Base-by-base conservation (phyloP, 2,329 filamentous ascomycete genomes). In the Pseudogymnoascus sp. region DNA sequence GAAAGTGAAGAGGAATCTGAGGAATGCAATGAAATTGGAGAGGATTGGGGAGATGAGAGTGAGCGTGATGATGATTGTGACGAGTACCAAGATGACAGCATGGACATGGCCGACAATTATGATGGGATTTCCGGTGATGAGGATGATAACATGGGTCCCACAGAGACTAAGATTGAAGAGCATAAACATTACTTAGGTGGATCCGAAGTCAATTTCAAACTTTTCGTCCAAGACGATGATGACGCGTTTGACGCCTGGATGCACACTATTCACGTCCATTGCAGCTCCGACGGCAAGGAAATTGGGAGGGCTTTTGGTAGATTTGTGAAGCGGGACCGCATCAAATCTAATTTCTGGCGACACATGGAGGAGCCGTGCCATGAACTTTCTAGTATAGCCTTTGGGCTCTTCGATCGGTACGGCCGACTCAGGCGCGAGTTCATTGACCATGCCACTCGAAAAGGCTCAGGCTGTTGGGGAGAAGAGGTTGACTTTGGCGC, bases 351-450 rank as follows among this genome's bases (percentile, higher is more conserved):
- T 8, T 76, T 76, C 65, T 73, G 70, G 68, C 41, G 63, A 28
- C 61, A 70, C 3, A 75, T 76, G 70, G 71, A 75, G 59, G 64
- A 62, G 59, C 64, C 65, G 28, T 66, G 66, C 41, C 43, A 65
- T 61, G 71, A 72, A 36, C 66, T 68, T 16, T 67, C 68, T 54
- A 35, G 63, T 14, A 61, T 77, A n/a, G 74, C 70, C 12, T 73
- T 75, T 61, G 63, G 70, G 7, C 58, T 77, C 4, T 75, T 76
- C 62, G 71, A 76, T 62, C 66, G 71, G 22, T 76, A 75, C 61
- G 75, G 74, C 43, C 67, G 67, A 59, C 65, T 77, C 22, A 71
- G 70, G 43, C 35, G 63, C 22, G 70, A 74, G 54, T 72, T 70
- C 61, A 70, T 70, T 41, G 60, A 68, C 11, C 72, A 71, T 54